Base-by-base conservation (phyloP, 371 early-diverging fungal species). In the Mortierella sp. region DNA sequence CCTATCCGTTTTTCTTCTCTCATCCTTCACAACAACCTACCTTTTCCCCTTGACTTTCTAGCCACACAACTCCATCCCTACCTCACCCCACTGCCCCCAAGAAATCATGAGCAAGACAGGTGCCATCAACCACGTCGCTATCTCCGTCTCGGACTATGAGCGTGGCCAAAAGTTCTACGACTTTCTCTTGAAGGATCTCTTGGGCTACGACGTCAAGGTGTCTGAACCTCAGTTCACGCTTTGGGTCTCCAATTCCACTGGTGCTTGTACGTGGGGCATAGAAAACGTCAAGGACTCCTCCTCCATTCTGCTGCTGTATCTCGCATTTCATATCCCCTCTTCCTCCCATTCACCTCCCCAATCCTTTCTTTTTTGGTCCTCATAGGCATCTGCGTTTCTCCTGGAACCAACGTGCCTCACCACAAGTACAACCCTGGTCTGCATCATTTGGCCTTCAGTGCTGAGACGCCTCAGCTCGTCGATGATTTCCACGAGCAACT, bases 401-500 rank as follows among this genome's bases (percentile, higher is more conserved):
- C 70, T 18, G 76, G 70, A 7, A 60, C 39, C 66, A 51, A 69
- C 51, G 50, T 46, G 5, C 58, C 58, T 26, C 76, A 76, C 45
- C 38, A 54, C 59, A 69, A 69, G 52, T n/a, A 9, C n/a, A 69
- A 60, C 54, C 76, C 76, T 6, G 76, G 76, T 7, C 26, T 69
- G 30, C 42, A 76, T 46, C 76, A 76, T 16, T 23, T 76, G 41
- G 76, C 76, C n/a, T 51, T 76, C 21, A 54, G 38, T 16, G 47
- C 45, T 39, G 69, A 28, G 12, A 61, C 62, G 4, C 53, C 46
- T n/a, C 66, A 61, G 10, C 53, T 54, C 41, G 50, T 76, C 18
- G 70, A 76, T 28, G 49, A 57, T 21, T 30, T 65, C 28, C 58
- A 76, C 21, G 23, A 46, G 14, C 69, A 62, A 55, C 41, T 76